Evolutionary conservation across 2,329 filamentous ascomycete genomes (phyloP).

Genomic region (Hymenotorrendiella dingleyae): DNA sequence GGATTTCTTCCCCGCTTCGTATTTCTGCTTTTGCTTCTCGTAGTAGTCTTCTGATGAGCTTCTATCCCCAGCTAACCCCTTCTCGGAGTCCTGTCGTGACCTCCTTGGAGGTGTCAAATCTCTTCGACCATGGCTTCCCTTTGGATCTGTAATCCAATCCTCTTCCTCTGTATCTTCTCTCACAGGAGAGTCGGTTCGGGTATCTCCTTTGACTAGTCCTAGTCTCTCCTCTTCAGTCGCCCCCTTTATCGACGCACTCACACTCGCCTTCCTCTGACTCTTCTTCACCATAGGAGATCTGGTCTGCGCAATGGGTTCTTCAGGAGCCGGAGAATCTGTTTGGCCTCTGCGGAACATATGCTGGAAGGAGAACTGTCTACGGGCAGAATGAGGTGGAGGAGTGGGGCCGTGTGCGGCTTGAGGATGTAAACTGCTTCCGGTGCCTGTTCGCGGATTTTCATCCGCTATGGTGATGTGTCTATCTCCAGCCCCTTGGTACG

Average conservation of each 20-base stretch:
- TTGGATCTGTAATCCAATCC: slow-evolving; percentile 8
- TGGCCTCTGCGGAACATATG: slow-evolving; percentile 56
- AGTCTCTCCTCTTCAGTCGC: slow-evolving; percentile 77
- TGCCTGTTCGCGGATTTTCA: slow-evolving; percentile 14
- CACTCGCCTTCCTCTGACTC: slow-evolving; percentile 36
- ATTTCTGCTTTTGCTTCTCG: slow-evolving; percentile 14
- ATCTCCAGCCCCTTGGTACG: slow-evolving; percentile 35
- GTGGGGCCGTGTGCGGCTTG: slow-evolving; percentile 39
- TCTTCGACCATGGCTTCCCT: slow-evolving; percentile 4
- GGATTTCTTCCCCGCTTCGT: no score
- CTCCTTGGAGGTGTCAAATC: slow-evolving; percentile 19
- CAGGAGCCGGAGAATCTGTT: slow-evolving; percentile 3
- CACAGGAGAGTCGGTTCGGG: slow-evolving; percentile 22
- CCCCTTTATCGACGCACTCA: slow-evolving; percentile 36
- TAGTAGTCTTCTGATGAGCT: slow-evolving; percentile 12
- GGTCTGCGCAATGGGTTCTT: slow-evolving; percentile 19
- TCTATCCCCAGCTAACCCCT: slow-evolving; percentile 6
- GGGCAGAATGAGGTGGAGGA: slow-evolving; percentile 56
- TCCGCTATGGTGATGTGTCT: slow-evolving; percentile 44
- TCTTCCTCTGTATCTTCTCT: slow-evolving; percentile 20
- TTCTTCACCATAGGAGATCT: slow-evolving; percentile 32
- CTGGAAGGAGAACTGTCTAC: slow-evolving; percentile 87
- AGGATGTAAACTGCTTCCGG: slow-evolving; percentile 20
- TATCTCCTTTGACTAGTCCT: slow-evolving; percentile 75
- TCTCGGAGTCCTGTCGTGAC: slow-evolving; percentile 1